Conservation (phyloP, 176 grass and related monocot species). For the Triticum monococcum region DNA sequence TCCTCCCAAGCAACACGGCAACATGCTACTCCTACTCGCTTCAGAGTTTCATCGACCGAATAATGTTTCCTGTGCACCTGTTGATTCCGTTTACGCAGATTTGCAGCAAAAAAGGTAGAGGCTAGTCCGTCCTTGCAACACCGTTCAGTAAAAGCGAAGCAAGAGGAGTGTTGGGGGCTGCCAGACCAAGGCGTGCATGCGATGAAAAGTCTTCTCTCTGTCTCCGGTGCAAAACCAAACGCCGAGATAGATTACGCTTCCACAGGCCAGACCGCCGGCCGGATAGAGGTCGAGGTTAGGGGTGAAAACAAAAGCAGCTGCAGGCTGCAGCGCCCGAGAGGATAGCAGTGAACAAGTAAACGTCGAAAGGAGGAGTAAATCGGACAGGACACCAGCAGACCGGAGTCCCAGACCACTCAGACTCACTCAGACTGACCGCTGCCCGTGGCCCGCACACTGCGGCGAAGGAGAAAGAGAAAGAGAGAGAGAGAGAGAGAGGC, state of each 20-base stretch:
- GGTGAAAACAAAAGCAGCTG: constrained; percentile 17
- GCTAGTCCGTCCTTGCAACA: too few relatives aligned
- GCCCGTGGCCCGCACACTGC: background rate
- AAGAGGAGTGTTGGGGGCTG: too few relatives aligned
- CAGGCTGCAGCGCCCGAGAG: background rate
- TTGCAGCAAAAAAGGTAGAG: background rate
- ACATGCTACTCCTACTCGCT: background rate
- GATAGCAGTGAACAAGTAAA: background rate
- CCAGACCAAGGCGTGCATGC: constrained; percentile 20
- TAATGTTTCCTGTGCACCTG: background rate
- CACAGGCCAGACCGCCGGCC: background rate
- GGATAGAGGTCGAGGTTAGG: background rate
- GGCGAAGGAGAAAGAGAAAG: too few relatives aligned
- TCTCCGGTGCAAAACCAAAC: background rate
- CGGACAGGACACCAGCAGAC: background rate
- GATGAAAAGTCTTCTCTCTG: constrained; percentile 7
- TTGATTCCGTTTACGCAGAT: background rate
- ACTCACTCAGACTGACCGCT: background rate
- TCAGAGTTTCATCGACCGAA: background rate
- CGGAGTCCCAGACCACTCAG: background rate
- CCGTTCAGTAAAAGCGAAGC: constrained; percentile 6
- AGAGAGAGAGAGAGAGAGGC: background rate
- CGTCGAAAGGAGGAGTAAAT: background rate
- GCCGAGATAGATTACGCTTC: constrained; percentile 20
- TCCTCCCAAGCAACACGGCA: constrained; percentile 29